phyloP scores from a whole-genome alignment of 352 stramenopile genomes.

The Aphanomyces cochlioides region DNA sequence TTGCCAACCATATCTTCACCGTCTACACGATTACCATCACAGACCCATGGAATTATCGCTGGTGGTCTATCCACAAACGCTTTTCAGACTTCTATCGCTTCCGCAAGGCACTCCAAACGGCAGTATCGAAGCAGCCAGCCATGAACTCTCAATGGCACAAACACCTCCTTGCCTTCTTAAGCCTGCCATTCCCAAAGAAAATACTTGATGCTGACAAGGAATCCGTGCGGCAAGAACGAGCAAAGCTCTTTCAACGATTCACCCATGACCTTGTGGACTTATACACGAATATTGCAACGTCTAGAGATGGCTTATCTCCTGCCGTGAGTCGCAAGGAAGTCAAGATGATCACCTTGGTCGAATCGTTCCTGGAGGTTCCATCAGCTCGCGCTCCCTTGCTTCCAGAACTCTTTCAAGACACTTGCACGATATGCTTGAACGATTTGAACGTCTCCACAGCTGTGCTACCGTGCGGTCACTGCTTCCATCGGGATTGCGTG shows the following conservation, averaged over 20 bases:
- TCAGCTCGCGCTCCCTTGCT: background rate
- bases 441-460: background rate
- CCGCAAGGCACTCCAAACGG: background rate
- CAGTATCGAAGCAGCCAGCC: background rate
- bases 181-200: slow-evolving; percentile 25
- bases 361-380: slow-evolving; percentile 8
- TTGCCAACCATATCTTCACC: slow-evolving; percentile 7
- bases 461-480: background rate
- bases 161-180: background rate
- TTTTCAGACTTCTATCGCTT: slow-evolving; percentile 14
- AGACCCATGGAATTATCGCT: background rate
- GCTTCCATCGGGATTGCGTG: slow-evolving; percentile 16
- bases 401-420: background rate
- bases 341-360: background rate
- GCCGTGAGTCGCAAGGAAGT: background rate
- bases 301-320: background rate
- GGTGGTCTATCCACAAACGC: slow-evolving; percentile 21
- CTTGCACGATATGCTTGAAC: slow-evolving; percentile 9
- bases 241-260: background rate
- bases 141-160: background rate
- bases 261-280: background rate
- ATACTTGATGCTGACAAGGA: slow-evolving; percentile 11
- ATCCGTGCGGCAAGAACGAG: background rate
- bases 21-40: slow-evolving; percentile 2
- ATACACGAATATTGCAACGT: background rate